Evolutionary conservation across 495 filamentous ascomycete species (phyloP), one percentile per base, ranked within the genome.

Genomic region (Podospora comata): DNA sequence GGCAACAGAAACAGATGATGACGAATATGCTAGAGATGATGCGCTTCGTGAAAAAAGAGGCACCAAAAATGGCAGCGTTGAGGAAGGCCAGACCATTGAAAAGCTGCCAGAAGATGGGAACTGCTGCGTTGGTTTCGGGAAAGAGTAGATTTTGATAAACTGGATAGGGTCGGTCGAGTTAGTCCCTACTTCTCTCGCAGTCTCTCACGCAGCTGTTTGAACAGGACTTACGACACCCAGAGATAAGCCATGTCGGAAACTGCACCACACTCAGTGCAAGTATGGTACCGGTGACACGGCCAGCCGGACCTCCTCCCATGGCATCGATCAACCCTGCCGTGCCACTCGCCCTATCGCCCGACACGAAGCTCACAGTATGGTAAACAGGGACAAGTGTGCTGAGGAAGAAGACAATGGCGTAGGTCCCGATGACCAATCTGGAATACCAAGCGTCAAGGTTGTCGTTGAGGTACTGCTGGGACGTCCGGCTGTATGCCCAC

Each of bases 301-400:
- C 63, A 7, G 66, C 54, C 2, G 68, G 62, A 16, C 64, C 56
- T 18, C 71, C 68, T 13, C 71, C 91, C 87, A 91, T 92, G 23
- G 90, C 87, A 75, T 94, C 91, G 48, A 93, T 80, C 34, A 94
- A 79, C 66, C 90, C 86, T 16, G 89, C 88, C 82, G 91, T 88
- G 44, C 90, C 91, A 27, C 84, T 77, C 74, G 92, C 91, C 62
- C 91, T 81, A 77, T 94, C 91, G 16, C 83, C 83, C 11, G 90
- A 89, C 69, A 91, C 86, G 69, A 90, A 83, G 16, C 90, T 60
- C 27, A 68, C 66, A 20, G 62, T 60, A 64, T 73, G 71, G 55
- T 73, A 70, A 20, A 73, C 54, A 3, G 23, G 30, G n/a, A 64
- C 63, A 5, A 73, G 59, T 4, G 65, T 67, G 23, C 63, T 58